Base-by-base conservation (phyloP, 352 stramenopile genomes). In the Globisporangium emineosum region DNA sequence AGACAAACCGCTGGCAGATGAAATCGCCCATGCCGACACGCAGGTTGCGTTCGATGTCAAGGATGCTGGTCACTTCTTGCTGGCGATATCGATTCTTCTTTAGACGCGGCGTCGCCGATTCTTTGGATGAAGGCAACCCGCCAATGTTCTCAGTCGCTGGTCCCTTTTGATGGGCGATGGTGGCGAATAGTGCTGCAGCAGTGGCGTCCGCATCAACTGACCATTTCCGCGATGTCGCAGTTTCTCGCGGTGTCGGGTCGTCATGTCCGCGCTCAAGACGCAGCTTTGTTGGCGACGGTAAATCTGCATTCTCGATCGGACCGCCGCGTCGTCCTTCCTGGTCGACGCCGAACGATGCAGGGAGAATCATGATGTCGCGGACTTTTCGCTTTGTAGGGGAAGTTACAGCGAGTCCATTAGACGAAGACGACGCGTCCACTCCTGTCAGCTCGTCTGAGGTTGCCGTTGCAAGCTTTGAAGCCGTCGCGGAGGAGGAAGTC, bases 11-110 rank as follows among this genome's bases (percentile, higher is more conserved):
- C 66, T 93, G 83, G 59, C 83, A 93, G 56, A 90, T 88, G 64
- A 86, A 93, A 67, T 93, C 80, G 23, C 81, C 83, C 83, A 93
- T 93, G 42, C 83, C 83, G 17, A 93, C 83, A 5, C 81, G 79
- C 33, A 93, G 59, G 50, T 91, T 93, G 29, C 83, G 79, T 57
- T 93, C 83, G 42, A 91, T 89, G 54, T 89, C 77, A 32, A 95
- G 66, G 7, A 96, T 91, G 69, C 71, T 89, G 9, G 89, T 96
- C 43, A 94, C 76, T 62, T 93, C 82, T 40, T 95, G 91, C 40
- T 91, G 79, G 42, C 77, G 67, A 54, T 93, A 89, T 3, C 68
- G 71, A 3, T 75, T 78, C 64, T 67, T 64, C 35, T 56, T 42
- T n/a, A 56, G 12, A 5, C 21, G 55, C 5, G 52, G 52, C 5